Evolutionary conservation across 768 basidiomycete species (phyloP).

Genomic region (Calocybe cyanea): DNA sequence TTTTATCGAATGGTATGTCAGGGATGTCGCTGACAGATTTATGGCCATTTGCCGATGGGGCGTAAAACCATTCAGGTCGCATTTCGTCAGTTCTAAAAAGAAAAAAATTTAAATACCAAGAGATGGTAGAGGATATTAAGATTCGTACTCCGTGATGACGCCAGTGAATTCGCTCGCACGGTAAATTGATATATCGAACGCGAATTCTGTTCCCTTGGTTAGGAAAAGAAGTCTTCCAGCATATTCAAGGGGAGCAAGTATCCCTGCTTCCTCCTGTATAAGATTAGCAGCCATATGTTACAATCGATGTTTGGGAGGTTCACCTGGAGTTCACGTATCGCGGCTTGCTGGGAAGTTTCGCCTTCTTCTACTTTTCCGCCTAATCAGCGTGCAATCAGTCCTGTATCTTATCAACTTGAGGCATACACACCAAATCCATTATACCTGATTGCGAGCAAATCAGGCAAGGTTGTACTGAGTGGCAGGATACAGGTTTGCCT

Average conservation of each 20-base stretch:
- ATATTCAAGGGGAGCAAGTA: constrained; percentile 14
- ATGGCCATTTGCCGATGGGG: constrained; percentile 15
- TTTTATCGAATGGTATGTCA: constrained; percentile 56
- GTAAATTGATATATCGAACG: constrained; percentile 73
- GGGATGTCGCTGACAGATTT: constrained; percentile 15
- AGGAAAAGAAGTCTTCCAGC: constrained; percentile 49
- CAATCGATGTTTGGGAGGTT: background rate
- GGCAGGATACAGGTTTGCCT: constrained; percentile 16
- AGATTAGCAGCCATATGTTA: background rate
- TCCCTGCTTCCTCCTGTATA: too few relatives aligned
- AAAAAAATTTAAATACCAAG: background rate
- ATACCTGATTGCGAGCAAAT: constrained; percentile 42
- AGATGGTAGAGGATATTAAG: constrained; percentile 2
- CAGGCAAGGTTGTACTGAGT: constrained; percentile 1
- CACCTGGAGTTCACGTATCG: constrained; percentile 68
- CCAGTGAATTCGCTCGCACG: constrained; percentile 61
- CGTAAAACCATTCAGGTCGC: constrained; percentile 76
- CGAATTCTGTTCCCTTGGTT: constrained; percentile 46
- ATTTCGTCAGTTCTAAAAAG: constrained; percentile 76
- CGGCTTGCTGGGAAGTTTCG: constrained; percentile 68
- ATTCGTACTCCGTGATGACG: constrained; percentile 57
- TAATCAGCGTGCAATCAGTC: constrained; percentile 12
- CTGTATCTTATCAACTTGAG: background rate
- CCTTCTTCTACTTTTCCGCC: constrained; percentile 77
- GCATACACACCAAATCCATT: constrained; percentile 70